Conservation (phyloP, 306 rosid species). For the Canavalia gladiata region DNA sequence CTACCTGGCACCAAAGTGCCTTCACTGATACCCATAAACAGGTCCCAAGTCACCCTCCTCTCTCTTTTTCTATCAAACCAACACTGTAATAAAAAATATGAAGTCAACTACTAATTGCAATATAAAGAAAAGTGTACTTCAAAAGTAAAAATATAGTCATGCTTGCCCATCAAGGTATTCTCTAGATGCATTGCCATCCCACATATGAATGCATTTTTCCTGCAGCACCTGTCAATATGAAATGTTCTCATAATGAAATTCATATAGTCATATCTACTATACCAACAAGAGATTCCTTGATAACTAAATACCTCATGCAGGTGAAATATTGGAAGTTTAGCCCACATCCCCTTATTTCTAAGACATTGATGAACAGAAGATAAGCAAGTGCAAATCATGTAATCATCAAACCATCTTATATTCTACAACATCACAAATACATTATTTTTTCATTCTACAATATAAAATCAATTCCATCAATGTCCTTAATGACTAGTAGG, state of each 20-base stretch:
- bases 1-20: constrained; percentile 95
- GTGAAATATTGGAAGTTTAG: not conserved
- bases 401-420: not conserved
- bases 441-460: not conserved
- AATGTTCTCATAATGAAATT: constrained; percentile 31
- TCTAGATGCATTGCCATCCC: constrained; percentile 98
- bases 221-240: constrained; percentile 74
- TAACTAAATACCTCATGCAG: not conserved
- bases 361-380: not conserved
- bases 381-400: constrained; percentile 24
- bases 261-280: constrained; percentile 27
- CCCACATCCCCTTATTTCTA: not conserved
- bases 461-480: not conserved
- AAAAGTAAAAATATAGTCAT: constrained; percentile 32
- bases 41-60: constrained; percentile 99
- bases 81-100: constrained; percentile 60
- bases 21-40: constrained; percentile 97
- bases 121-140: constrained; percentile 10
- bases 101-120: constrained; percentile 43
- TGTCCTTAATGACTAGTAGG: not conserved
- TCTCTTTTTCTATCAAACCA: constrained; percentile 76
- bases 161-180: constrained; percentile 93
- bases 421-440: not conserved
- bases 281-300: constrained; percentile 15
- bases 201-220: constrained; percentile 87